These are phyloP conservation scores for Botrytis porri DNA, from an alignment of 2,329 filamentous ascomycete genomes.

Conservation along the genomic window DNA sequence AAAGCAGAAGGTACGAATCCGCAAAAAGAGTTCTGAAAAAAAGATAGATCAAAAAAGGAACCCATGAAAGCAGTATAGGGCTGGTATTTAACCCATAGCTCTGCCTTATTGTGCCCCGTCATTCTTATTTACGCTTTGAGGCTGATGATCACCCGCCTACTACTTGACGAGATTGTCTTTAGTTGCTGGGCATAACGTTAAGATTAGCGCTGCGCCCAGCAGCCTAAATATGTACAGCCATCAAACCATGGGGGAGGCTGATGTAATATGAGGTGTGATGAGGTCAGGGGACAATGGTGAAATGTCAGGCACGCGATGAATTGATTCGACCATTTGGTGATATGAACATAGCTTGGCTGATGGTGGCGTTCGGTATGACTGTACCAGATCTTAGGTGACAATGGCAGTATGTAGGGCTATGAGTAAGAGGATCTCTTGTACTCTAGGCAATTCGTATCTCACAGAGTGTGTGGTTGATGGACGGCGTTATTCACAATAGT, in stretches of 20 bases:
- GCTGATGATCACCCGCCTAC: neutral
- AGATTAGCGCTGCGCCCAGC: neutral
- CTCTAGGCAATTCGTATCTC: neutral
- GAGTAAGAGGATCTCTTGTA: neutral
- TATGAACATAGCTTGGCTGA: neutral
- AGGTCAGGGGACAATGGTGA: slow-evolving; percentile 9
- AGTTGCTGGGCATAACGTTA: neutral
- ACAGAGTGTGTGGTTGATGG: neutral
- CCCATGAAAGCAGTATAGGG: neutral
- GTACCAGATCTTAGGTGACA: neutral
- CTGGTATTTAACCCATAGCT: neutral
- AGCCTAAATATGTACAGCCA: neutral
- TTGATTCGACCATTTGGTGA: slow-evolving; percentile 8
- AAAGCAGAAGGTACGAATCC: neutral
- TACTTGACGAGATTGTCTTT: neutral
- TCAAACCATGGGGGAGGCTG: neutral
- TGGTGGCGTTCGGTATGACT: slow-evolving; percentile 1
- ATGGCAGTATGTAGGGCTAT: neutral
- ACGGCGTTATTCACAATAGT: neutral
- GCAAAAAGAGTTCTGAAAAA: neutral
- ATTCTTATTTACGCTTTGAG: neutral
- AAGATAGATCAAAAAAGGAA: neutral
- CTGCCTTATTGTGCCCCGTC: neutral
- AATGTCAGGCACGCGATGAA: slow-evolving; percentile 10
- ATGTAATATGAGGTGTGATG: slow-evolving; percentile 2